These are phyloP conservation scores for Penstemon eatonii DNA, from an alignment of 257 asterid species.

Conservation along the genomic window DNA sequence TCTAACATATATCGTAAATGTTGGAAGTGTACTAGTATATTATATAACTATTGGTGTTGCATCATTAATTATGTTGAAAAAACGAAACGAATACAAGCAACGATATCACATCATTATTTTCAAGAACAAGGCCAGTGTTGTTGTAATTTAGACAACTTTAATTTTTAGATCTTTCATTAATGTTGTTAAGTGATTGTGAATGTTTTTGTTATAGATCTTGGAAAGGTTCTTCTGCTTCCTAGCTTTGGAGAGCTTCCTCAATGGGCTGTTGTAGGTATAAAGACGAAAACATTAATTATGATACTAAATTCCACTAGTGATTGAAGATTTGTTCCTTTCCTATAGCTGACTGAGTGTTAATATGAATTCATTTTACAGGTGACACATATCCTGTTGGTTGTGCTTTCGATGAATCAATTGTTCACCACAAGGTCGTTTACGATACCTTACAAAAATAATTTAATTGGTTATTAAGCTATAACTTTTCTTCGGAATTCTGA, in stretches of 20 bases:
- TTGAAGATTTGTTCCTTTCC: neutral
- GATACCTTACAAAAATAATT: neutral
- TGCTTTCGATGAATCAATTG: conserved; percentile 71
- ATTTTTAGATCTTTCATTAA: no score
- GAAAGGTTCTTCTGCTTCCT: conserved; percentile 81
- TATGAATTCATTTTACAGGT: conserved; percentile 31
- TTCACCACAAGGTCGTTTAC: conserved; percentile 60
- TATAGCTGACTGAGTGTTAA: neutral
- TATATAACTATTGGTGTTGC: no score
- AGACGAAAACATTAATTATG: neutral
- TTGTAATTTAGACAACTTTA: no score
- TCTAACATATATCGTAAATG: no score
- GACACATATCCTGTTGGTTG: conserved; percentile 95
- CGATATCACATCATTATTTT: no score
- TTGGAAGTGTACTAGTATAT: no score
- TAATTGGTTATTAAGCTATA: neutral
- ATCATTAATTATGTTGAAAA: neutral
- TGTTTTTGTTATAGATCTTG: conserved; percentile 55
- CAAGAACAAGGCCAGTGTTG: no score
- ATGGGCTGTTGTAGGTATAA: conserved; percentile 88
- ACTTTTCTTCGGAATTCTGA: neutral
- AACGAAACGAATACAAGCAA: no score
- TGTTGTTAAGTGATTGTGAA: no score
- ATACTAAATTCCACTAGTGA: neutral
- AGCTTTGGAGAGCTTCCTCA: conserved; percentile 85